Evolutionary conservation across 2,329 filamentous ascomycete species (phyloP).

Genomic region (Rhexocercosporidium sp.): DNA sequence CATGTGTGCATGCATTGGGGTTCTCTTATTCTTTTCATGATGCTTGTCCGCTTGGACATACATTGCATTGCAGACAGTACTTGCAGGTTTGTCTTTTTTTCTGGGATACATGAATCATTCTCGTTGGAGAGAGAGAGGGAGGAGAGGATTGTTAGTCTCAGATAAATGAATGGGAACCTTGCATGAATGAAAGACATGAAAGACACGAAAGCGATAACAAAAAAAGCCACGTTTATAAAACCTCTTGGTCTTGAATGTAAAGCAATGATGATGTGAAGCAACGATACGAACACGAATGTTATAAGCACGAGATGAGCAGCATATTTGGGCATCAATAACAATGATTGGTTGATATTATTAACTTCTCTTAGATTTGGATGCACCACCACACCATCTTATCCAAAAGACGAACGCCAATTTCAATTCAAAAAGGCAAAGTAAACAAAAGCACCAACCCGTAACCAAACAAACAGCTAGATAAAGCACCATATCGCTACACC

Average conservation of each 20-base stretch:
- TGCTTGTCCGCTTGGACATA: neutral
- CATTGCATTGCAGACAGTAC: neutral
- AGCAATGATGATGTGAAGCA: neutral
- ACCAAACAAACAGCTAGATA: neutral
- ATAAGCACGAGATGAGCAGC: neutral
- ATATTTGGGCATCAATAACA: neutral
- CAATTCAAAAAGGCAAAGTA: neutral
- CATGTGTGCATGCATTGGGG: neutral
- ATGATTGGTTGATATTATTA: constrained; percentile 1
- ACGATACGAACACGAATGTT: no score
- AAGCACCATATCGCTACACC: constrained; percentile 7
- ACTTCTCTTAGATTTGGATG: neutral
- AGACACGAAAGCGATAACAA: no score
- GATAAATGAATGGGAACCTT: neutral
- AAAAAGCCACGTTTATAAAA: neutral
- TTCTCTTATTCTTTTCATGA: neutral
- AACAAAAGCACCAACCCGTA: neutral
- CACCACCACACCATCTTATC: neutral
- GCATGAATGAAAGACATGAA: neutral
- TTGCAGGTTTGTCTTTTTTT: no score
- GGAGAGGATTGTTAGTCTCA: no score
- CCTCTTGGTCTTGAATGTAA: neutral
- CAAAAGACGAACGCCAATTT: constrained; percentile 7
- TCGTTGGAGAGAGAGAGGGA: no score
- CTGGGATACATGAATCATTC: no score